Conservation (phyloP, 2,329 filamentous ascomycete genomes). For the Fusarium sp. region DNA sequence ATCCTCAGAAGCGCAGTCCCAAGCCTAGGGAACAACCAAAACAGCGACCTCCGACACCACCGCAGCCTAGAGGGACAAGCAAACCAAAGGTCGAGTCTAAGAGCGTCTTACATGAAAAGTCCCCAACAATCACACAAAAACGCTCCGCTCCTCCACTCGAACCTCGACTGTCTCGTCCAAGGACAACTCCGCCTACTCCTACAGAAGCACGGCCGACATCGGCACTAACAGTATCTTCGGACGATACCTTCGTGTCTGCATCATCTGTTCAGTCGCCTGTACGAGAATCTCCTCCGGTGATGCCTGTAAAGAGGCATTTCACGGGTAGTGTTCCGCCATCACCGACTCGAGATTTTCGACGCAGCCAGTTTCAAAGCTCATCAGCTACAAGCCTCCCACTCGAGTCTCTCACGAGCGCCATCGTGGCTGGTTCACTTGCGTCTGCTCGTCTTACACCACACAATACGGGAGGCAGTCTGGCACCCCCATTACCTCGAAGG, state of each 20-base stretch:
- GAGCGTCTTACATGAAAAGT: conserved; percentile 7
- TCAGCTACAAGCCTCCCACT: conserved; percentile 60
- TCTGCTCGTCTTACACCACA: conserved; percentile 64
- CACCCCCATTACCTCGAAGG: conserved; percentile 52
- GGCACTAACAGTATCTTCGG: conserved; percentile 51
- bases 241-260: conserved; percentile 58
- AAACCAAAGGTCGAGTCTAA: conserved; percentile 26
- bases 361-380: conserved; percentile 40
- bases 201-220: conserved; percentile 30
- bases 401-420: conserved; percentile 76
- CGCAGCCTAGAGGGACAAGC: conserved; percentile 46
- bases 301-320: conserved; percentile 19
- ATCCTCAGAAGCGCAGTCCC: conserved; percentile 43
- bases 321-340: conserved; percentile 48
- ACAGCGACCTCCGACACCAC: conserved; percentile 50
- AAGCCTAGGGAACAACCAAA: conserved; percentile 12
- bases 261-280: conserved; percentile 50
- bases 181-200: conserved; percentile 18
- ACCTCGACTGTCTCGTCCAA: conserved; percentile 14
- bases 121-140: conserved; percentile 17
- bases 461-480: conserved; percentile 50
- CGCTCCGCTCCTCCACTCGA: conserved; percentile 14
- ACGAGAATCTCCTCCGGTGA: conserved; percentile 41
- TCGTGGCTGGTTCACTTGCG: conserved; percentile 79
- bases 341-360: conserved; percentile 49